Evolutionary conservation across 2,329 filamentous ascomycete genomes (phyloP).

Genomic region (Aspergillus sp.): DNA sequence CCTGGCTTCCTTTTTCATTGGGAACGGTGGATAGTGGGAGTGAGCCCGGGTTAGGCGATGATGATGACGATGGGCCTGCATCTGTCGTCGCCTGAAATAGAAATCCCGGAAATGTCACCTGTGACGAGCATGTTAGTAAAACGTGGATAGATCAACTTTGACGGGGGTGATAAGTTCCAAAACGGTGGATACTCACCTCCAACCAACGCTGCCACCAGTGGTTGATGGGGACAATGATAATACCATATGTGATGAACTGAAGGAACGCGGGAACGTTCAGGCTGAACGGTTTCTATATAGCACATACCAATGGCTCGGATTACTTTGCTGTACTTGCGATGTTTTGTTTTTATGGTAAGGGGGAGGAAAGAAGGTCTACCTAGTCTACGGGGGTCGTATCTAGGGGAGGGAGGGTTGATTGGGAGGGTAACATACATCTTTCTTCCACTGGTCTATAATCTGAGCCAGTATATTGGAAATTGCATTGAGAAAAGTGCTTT

Average conservation of each 20-base stretch:
- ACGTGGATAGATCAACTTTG: not conserved
- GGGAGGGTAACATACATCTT: conserved; percentile 26
- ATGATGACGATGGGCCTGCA: not conserved
- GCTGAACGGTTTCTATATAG: conserved; percentile 48
- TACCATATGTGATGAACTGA: conserved; percentile 73
- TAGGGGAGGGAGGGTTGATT: not conserved
- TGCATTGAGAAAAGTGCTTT: conserved; percentile 39
- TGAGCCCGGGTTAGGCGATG: not conserved
- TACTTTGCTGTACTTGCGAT: not conserved
- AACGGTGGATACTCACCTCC: conserved; percentile 49
- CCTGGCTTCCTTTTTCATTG: not conserved
- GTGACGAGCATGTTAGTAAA: not conserved
- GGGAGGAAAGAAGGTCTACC: not conserved
- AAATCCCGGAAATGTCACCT: conserved; percentile 64
- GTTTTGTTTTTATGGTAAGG: not conserved
- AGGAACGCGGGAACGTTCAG: conserved; percentile 69
- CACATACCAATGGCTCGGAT: not conserved
- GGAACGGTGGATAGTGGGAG: not conserved
- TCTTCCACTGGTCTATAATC: conserved; percentile 37
- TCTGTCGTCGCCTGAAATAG: conserved; percentile 27
- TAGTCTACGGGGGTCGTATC: not conserved
- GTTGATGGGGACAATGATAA: conserved; percentile 77
- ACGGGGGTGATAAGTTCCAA: too few species aligned
- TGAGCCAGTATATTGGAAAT: conserved; percentile 40
- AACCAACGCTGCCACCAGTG: conserved; percentile 82